Conservation (phyloP, 176 grass and related monocot genomes). For the Ananas comosus region DNA sequence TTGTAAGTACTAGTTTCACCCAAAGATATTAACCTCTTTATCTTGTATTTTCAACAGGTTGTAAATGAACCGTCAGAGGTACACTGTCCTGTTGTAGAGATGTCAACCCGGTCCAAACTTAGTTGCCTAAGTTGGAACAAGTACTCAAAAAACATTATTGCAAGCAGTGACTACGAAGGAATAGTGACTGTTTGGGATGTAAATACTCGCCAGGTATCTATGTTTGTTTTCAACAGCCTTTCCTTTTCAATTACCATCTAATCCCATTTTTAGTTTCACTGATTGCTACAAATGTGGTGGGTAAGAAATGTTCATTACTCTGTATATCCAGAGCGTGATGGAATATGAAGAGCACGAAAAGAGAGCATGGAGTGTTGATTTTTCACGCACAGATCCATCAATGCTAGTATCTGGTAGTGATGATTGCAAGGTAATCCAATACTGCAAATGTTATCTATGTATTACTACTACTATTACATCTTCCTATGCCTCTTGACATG, state of each 20-base stretch:
- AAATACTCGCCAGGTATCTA: constrained; percentile 71
- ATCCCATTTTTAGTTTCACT: background rate
- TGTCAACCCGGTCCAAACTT: constrained; percentile 91
- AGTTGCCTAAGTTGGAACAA: constrained; percentile 99
- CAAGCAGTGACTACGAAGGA: constrained; percentile 98
- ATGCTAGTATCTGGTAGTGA: constrained; percentile 98
- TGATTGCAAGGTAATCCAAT: constrained; percentile 87
- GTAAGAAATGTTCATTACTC: background rate
- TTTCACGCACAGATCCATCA: constrained; percentile 80
- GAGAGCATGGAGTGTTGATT: constrained; percentile 99
- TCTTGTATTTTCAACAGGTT: constrained; percentile 37
- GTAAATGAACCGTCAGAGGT: constrained; percentile 85
- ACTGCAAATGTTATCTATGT: background rate
- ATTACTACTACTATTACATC: background rate
- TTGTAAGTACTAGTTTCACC: background rate
- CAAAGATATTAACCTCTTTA: constrained; percentile 5
- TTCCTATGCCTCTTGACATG: too few species aligned
- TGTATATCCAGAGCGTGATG: constrained; percentile 70
- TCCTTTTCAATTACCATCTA: background rate
- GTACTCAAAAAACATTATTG: constrained; percentile 99
- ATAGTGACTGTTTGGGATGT: constrained; percentile 99
- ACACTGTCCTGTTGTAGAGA: constrained; percentile 94
- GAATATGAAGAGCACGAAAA: constrained; percentile 99
- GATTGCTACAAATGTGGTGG: background rate
- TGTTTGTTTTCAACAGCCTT: constrained; percentile 4